Evolutionary conservation across 805 yeast species (phyloP), one percentile per base, ranked within the genome.

Genomic region (Wickerhamiella spandovensis): DNA sequence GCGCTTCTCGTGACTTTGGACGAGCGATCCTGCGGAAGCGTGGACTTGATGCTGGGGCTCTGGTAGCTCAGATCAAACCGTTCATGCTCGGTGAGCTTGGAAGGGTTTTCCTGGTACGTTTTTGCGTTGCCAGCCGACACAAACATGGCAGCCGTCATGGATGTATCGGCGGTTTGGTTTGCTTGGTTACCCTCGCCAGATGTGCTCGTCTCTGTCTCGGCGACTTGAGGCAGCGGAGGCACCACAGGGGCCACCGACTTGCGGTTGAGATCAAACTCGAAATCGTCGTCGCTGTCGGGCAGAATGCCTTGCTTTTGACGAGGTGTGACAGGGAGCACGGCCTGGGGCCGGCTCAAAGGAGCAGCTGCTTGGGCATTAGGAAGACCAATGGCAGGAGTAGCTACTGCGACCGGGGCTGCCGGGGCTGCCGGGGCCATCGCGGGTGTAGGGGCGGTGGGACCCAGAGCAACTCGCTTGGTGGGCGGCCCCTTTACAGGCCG

Each of bases 91-190:
- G 42, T 17, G 21, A 35, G 43, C n/a, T 18, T 28, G 5, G 22
- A 17, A 13, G 42, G 38, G 23, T 17, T 18, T 35, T 35, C 39
- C 12, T 42, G 44, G 42, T 47, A 47, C 15, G 51, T 44, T 17
- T 44, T 44, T 8, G 56, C 57, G 30, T 47, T 49, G 35, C 47
- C 54, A 3, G 53, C 57, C 2, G 54, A 46, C 20, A 54, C 56
- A 35, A 54, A 54, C 24, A 49, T 46, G 17, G 54, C 46, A 17
- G 48, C 53, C 4, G 43, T 53, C 17, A 46, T n/a, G 22, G 24
- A 12, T 39, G 2, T 15, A n/a, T 13, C 15, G n/a, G 20, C 42
- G 9, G 32, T 28, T 28, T 28, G 32, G 12, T 28, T 12, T 4
- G 32, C 15, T 15, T 28, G 32, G 12, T 28, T 9, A 15, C 15